Conservation (phyloP, 2,329 filamentous ascomycete species). For the Grosmannia clavigera region DNA sequence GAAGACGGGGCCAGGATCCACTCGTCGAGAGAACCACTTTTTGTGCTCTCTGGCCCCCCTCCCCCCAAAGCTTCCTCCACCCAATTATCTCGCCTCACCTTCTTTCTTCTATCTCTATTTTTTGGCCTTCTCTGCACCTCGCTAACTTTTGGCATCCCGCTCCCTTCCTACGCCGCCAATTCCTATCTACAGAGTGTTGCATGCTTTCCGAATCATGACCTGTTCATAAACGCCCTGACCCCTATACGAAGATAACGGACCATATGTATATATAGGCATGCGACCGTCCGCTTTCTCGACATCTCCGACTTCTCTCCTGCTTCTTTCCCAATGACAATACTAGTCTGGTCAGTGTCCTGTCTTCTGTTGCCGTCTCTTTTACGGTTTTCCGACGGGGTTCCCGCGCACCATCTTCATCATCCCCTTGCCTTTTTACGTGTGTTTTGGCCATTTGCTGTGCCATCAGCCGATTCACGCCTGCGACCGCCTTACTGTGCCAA, state of each 20-base stretch:
- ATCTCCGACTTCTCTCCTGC: neutral
- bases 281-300: neutral
- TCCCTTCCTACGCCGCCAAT: neutral
- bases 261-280: neutral
- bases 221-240: neutral
- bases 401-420: neutral
- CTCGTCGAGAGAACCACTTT: neutral
- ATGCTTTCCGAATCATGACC: neutral
- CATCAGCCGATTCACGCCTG: neutral
- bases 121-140: neutral
- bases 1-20: neutral
- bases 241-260: neutral
- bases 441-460: neutral
- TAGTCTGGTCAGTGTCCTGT: conserved; percentile 1
- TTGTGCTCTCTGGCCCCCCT: neutral
- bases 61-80: neutral
- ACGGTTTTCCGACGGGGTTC: neutral
- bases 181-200: neutral
- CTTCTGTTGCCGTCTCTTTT: neutral
- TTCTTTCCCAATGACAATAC: neutral
- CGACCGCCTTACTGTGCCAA: neutral
- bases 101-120: neutral
- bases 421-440: neutral
- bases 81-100: neutral
- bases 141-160: neutral